phyloP scores from a whole-genome alignment of 257 asterid genomes.

The Buddleja alternifolia region DNA sequence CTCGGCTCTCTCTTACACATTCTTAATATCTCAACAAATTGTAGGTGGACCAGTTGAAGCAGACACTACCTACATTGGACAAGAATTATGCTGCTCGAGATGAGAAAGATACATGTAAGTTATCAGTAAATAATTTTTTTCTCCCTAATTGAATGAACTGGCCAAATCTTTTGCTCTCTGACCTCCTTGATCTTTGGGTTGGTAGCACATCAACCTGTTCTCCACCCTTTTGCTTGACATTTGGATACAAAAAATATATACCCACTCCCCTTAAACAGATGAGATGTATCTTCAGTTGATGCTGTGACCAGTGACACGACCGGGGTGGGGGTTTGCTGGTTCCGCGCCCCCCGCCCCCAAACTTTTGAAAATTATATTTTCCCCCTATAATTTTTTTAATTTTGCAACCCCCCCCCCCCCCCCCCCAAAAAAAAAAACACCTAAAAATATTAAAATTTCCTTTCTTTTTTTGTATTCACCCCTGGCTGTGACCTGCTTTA shows the following conservation, averaged over 20 bases:
- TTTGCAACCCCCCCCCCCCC: no score
- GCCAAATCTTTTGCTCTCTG: constrained; percentile 3
- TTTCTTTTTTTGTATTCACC: no score
- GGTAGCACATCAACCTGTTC: constrained; percentile 1
- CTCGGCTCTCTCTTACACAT: constrained; percentile 12
- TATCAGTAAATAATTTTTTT: constrained; percentile 6
- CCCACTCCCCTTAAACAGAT: background rate
- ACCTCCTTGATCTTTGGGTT: background rate
- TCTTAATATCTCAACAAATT: constrained; percentile 32
- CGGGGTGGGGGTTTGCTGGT: no score
- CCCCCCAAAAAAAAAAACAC: no score
- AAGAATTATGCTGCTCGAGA: constrained; percentile 80
- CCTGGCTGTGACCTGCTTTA: background rate
- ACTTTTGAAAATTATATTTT: no score
- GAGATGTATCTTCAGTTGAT: background rate
- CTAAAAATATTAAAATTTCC: no score
- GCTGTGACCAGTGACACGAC: no score
- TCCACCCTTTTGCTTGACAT: background rate
- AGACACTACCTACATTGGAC: constrained; percentile 71
- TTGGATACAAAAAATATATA: background rate
- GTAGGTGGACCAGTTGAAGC: constrained; percentile 72
- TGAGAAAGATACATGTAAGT: constrained; percentile 76
- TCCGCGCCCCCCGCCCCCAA: no score
- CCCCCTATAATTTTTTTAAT: no score
- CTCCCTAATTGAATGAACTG: constrained; percentile 19